These are phyloP conservation scores for Dichomitus squalens DNA, from an alignment of 1,284 basidiomycete species.

Conservation along the genomic window DNA sequence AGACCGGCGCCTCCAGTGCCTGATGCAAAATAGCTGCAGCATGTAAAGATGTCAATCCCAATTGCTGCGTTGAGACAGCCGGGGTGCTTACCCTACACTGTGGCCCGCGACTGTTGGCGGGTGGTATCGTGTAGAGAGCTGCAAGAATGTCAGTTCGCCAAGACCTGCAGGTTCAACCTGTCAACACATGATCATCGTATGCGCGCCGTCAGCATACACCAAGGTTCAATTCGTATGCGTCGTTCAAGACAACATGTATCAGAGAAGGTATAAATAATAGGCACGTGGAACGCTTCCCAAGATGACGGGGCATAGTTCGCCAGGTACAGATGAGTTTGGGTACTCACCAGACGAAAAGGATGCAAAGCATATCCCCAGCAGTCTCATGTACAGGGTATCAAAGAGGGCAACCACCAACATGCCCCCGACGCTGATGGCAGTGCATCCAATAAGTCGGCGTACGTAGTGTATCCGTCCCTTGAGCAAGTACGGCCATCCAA, in stretches of 20 bases:
- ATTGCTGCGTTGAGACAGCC: background rate
- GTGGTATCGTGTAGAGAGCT: slow-evolving; percentile 85
- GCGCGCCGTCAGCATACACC: too few relatives aligned
- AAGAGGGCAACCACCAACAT: slow-evolving; percentile 89
- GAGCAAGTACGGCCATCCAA: slow-evolving; percentile 91
- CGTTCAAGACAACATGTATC: too few relatives aligned
- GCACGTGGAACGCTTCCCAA: too few relatives aligned
- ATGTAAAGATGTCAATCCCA: background rate
- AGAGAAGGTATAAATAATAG: too few relatives aligned
- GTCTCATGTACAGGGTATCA: slow-evolving; percentile 65
- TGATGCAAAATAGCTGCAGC: slow-evolving; percentile 75
- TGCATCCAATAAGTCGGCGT: slow-evolving; percentile 77
- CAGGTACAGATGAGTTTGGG: too few relatives aligned
- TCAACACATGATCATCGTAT: too few relatives aligned
- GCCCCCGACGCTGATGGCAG: slow-evolving; percentile 70
- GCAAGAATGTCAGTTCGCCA: slow-evolving; percentile 94
- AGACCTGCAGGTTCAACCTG: slow-evolving; percentile 51
- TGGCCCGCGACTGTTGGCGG: slow-evolving; percentile 71
- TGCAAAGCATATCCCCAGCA: slow-evolving; percentile 88
- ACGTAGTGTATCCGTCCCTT: slow-evolving; percentile 82
- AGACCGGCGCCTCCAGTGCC: slow-evolving; percentile 96
- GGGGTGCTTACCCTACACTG: slow-evolving; percentile 60
- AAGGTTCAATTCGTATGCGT: too few relatives aligned
- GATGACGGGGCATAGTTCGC: too few relatives aligned
- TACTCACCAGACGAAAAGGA: slow-evolving; percentile 83